Evolutionary conservation across 257 asterid species (phyloP).

Genomic region (Perilla frutescens): DNA sequence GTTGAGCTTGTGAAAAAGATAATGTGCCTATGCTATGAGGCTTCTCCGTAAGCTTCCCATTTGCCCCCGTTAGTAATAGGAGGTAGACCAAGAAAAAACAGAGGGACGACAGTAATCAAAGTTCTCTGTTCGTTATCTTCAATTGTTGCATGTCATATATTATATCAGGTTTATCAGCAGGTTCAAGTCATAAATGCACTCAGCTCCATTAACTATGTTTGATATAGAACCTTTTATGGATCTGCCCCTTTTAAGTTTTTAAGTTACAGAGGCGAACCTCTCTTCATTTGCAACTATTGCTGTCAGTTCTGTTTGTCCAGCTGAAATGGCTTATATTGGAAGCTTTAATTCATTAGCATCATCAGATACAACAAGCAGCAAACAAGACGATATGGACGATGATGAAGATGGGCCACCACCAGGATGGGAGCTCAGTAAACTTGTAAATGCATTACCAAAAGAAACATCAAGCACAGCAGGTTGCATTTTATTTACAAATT

Average conservation of each 20-base stretch:
- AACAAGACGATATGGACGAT: slow-evolving; percentile 49
- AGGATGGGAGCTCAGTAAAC: slow-evolving; percentile 59
- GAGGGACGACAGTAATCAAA: background rate
- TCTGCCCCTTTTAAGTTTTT: background rate
- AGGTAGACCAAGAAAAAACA: slow-evolving; percentile 2
- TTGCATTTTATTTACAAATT: slow-evolving; percentile 8
- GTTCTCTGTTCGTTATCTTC: background rate
- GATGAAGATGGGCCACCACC: slow-evolving; percentile 78
- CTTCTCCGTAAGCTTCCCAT: background rate
- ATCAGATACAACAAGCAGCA: slow-evolving; percentile 54
- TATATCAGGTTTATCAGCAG: background rate
- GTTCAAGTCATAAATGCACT: background rate
- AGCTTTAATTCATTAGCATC: slow-evolving; percentile 38
- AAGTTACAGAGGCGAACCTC: background rate
- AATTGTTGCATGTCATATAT: background rate
- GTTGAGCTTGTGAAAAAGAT: background rate
- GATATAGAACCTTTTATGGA: slow-evolving; percentile 1
- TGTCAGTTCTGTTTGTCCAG: background rate
- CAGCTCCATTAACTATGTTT: background rate
- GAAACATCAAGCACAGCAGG: slow-evolving; percentile 45
- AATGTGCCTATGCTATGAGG: background rate
- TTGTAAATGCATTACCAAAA: slow-evolving; percentile 46
- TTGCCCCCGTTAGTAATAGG: slow-evolving; percentile 1
- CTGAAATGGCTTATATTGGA: slow-evolving; percentile 34
- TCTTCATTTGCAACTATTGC: slow-evolving; percentile 1